phyloP scores from a whole-genome alignment of 2,329 filamentous ascomycete genomes.

The Penicillium frequentans region DNA sequence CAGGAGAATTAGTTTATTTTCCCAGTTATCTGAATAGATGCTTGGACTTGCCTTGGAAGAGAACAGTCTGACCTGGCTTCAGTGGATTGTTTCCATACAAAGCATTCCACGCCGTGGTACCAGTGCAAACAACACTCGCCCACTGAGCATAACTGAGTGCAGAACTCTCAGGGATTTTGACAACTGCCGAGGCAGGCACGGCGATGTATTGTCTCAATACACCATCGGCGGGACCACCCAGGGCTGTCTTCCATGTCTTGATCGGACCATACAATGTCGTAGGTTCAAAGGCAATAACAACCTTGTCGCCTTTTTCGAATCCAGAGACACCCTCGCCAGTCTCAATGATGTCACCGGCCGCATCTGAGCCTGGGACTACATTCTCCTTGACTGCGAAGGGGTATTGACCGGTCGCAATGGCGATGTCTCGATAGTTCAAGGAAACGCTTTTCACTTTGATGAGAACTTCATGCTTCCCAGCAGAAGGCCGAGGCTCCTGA shows the following conservation, averaged over 20 bases:
- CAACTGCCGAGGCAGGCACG: slow-evolving; percentile 31
- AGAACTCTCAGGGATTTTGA: slow-evolving; percentile 34
- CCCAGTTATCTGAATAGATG: background rate
- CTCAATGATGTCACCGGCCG: slow-evolving; percentile 41
- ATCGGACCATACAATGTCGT: slow-evolving; percentile 8
- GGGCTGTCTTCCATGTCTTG: slow-evolving; percentile 12
- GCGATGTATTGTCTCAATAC: slow-evolving; percentile 40
- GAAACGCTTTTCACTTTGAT: slow-evolving; percentile 54
- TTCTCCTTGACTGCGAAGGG: slow-evolving; percentile 47
- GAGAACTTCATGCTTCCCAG: slow-evolving; percentile 63
- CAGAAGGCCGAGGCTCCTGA: slow-evolving; percentile 29
- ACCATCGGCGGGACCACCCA: slow-evolving; percentile 35
- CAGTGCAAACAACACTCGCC: slow-evolving; percentile 40
- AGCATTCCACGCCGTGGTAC: slow-evolving; percentile 45
- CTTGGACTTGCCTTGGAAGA: slow-evolving; percentile 25
- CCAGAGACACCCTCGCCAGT: slow-evolving; percentile 4
- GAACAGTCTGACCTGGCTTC: slow-evolving; percentile 17
- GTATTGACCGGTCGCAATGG: slow-evolving; percentile 47
- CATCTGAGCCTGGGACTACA: slow-evolving; percentile 45
- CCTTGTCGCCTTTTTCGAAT: slow-evolving; percentile 51
- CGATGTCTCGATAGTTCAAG: slow-evolving; percentile 44
- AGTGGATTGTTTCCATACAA: slow-evolving; percentile 38
- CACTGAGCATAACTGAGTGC: slow-evolving; percentile 31
- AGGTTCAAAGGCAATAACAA: slow-evolving; percentile 27
- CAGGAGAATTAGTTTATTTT: background rate